Base-by-base conservation (phyloP, 2,329 filamentous ascomycete genomes). In the Talaromyces sp. region DNA sequence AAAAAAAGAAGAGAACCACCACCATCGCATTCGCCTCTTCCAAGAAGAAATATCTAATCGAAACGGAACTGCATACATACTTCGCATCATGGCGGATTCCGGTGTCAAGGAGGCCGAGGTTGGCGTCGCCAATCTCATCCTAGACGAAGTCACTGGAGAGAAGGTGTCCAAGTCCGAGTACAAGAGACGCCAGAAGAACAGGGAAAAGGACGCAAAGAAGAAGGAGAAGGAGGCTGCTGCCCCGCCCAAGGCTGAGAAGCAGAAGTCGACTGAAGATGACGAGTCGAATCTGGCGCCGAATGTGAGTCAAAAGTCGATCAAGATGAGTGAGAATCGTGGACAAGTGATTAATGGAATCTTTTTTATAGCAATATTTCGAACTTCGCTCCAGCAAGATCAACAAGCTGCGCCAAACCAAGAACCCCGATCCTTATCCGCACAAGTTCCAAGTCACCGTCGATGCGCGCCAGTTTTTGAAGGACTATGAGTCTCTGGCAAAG, bases 141-240 rank as follows among this genome's bases (percentile, higher is more conserved):
- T 95, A 56, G 95, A 99, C 76, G 91, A 96, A 72, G 91, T 93
- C 65, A 98, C 95, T 14, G 95, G 95, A 70, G 95, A 99, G 80
- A 87, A 77, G 71, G 82, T 88, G 58, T 93, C 89, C 80, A 93
- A 93, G 86, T 86, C 87, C 17, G 89, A 93, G 80, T 82, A 98
- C 76, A 99, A 99, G 91, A 93, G 91, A 82, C 88, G 93, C 71
- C 86, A 93, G 81, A 99, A 99, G 90, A 84, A 88, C 73, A 88
- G 93, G 67, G 86, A 93, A 77, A 87, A 85, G 77, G 92, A 96
- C 63, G 89, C 89, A 67, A 90, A 92, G 80, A 97, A 96, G 88
- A 87, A 87, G 68, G 87, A 91, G 80, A 93, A 91, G 83, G 89
- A 87, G 29, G 89, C 90, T 57, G 82, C 85, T 56, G 82, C 86